Evolutionary conservation across 2,329 filamentous ascomycete species (phyloP), one percentile per base, ranked within the genome.

Genomic region (Xylaria sp.): DNA sequence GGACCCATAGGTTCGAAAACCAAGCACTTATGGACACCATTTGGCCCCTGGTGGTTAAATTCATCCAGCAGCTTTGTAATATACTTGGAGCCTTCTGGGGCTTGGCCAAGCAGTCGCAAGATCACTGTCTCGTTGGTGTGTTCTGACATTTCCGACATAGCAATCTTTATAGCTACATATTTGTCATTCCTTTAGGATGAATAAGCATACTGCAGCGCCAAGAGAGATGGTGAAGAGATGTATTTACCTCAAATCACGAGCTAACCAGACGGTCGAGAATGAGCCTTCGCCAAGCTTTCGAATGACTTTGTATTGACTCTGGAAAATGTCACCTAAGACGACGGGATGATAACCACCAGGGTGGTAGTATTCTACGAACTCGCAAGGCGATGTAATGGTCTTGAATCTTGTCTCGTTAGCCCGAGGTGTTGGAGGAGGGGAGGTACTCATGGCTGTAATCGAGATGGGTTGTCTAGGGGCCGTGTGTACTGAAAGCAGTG

Each of bases 21-120:
- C 0, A 82, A 67, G 66, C 80, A 83, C n/a, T 72, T 65, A 64
- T 83, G 80, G 2, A 33, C 71, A 11, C 80, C 79, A 69, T 83
- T 83, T 6, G 79, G 79, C 9, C 81, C 79, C 1, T 67, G 43
- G 46, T 78, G 52, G 7, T 75, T 38, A 38, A 82, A 82, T 17
- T 71, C 23, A 63, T 80, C 75, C 23, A 77, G 60, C 21, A 80
- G 45, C 21, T 63, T 70, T 40, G 78, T 73, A 11, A 79, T 38
- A 70, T 80, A 67, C 37, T 61, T 61, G 17, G 50, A 61, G 21
- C 64, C 60, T 47, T 46, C 56, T 58, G 69, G 67, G 46, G 59
- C 62, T 51, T 70, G 11, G 9, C 37, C 55, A 43, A 70, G 42
- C n/a, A 57, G 61, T 15, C 51, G 63, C 52, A 71, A 57, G 14